Evolutionary conservation across 164 flowering plant species (phyloP), one percentile per base, ranked within the genome.

Genomic region (Euptelea pleiosperma): DNA sequence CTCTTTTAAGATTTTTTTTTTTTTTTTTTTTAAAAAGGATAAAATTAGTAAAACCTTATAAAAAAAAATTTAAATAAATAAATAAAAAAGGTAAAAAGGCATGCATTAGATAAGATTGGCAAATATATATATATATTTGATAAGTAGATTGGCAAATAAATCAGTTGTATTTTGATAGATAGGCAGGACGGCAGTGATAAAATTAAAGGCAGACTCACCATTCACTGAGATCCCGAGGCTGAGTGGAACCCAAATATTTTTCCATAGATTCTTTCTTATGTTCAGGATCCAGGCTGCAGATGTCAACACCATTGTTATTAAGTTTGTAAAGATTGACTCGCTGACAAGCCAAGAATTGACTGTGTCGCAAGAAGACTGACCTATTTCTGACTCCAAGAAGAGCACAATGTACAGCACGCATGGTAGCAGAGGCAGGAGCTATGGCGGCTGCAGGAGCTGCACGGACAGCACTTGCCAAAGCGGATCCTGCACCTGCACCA

Each of bases 381-480:
- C 96, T 94, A 65, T 94, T 94, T 75, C 97, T 83, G 42, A 89
- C 67, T 45, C 99, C 99, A 73, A 91, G 90, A 68, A 94, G 82
- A 70, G 96, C 80, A 76, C 76, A 82, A 69, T 87, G 97, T 24
- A 79, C 55, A 19, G 99, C 99, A 62, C 83, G 76, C 51, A 83
- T 87, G 60, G 86, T 77, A 49, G 95, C 96, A 70, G 95, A 81
- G 43, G 86, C 97, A 8, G 99, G 99, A 70, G 96, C 86, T 35
- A 94, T 75, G 43, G 86, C 90, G 61, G 99, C 99, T 7, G 79
- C 86, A 54, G 99, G 99, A 63, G 93, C 91, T 39, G 85, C 89
- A 39, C 77, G 77, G 52, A 89, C 80, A 57, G 86, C 99, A 68
- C 81, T 79, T 30, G 86, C 93, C 64, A 94, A 61, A 60, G 96